Evolutionary conservation across 1,284 basidiomycete genomes (phyloP).

Genomic region (Albatrellus sp.): DNA sequence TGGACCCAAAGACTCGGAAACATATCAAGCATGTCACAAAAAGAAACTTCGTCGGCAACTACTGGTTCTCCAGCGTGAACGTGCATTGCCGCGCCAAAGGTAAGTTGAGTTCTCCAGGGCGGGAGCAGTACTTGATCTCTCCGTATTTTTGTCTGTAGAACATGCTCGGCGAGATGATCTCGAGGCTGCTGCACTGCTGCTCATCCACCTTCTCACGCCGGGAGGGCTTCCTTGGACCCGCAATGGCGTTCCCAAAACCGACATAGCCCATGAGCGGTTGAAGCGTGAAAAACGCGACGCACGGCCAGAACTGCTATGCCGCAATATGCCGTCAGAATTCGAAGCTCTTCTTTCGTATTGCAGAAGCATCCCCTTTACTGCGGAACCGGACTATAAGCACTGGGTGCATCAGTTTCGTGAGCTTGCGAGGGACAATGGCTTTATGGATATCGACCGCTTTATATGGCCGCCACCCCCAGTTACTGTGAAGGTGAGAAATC

Average conservation of each 20-base stretch:
- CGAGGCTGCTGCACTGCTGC: conserved; percentile 63
- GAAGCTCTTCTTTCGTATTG: conserved; percentile 66
- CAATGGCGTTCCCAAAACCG: conserved; percentile 59
- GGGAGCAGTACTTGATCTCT: conserved; percentile 6
- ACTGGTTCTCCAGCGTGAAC: conserved; percentile 64
- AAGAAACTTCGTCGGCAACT: conserved; percentile 69
- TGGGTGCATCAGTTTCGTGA: conserved; percentile 52
- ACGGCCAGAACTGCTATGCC: conserved; percentile 53
- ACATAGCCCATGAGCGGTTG: conserved; percentile 44
- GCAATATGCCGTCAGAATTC: conserved; percentile 53
- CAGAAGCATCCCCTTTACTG: conserved; percentile 50
- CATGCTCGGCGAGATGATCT: conserved; percentile 67
- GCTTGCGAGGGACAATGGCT: conserved; percentile 47
- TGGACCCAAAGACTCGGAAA: conserved; percentile 44
- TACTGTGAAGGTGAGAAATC: neutral
- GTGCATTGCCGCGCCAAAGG: conserved; percentile 68
- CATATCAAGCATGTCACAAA: conserved; percentile 60
- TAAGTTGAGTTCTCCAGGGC: conserved; percentile 17
- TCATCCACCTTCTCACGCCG: conserved; percentile 65
- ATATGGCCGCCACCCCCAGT: conserved; percentile 59
- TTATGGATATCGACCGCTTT: conserved; percentile 42
- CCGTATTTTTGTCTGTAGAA: conserved; percentile 1
- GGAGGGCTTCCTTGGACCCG: conserved; percentile 66
- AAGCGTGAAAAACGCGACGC: conserved; percentile 48
- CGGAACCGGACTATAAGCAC: conserved; percentile 47